These are phyloP conservation scores for Botrytis cinerea DNA, from an alignment of 2,329 filamentous ascomycete genomes.

Conservation along the genomic window DNA sequence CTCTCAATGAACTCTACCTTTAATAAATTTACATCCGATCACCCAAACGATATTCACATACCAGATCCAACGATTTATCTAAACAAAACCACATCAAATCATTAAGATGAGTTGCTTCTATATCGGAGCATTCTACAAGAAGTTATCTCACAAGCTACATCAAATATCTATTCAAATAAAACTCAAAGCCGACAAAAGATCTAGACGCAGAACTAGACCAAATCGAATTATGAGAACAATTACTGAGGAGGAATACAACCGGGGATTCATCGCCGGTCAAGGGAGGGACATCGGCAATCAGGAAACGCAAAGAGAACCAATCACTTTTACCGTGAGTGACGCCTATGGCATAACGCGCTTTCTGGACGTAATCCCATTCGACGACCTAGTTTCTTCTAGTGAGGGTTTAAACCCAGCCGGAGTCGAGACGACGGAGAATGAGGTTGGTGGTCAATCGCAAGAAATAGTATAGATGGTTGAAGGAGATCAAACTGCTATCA, in stretches of 20 bases:
- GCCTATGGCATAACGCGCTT: neutral
- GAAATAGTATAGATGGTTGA: neutral
- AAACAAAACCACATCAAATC: accelerated
- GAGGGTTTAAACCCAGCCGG: neutral
- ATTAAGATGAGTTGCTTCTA: neutral
- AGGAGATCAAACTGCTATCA: neutral
- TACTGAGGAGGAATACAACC: neutral
- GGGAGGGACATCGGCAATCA: no score
- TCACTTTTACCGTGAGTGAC: neutral
- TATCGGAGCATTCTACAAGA: neutral
- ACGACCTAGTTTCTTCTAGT: no score
- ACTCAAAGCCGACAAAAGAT: neutral
- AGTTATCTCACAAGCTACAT: neutral
- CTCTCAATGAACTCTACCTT: no score
- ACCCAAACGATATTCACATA: neutral
- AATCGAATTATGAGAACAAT: neutral
- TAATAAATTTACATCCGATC: neutral
- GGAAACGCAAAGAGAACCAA: neutral
- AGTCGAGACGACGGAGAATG: neutral
- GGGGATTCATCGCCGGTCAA: neutral
- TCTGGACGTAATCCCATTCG: neutral
- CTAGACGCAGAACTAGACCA: neutral
- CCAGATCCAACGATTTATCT: neutral
- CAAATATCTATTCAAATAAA: neutral
- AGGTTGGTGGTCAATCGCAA: no score